Conservation (phyloP, 139 green algal species). For the Chlamydomonas eustigma region DNA sequence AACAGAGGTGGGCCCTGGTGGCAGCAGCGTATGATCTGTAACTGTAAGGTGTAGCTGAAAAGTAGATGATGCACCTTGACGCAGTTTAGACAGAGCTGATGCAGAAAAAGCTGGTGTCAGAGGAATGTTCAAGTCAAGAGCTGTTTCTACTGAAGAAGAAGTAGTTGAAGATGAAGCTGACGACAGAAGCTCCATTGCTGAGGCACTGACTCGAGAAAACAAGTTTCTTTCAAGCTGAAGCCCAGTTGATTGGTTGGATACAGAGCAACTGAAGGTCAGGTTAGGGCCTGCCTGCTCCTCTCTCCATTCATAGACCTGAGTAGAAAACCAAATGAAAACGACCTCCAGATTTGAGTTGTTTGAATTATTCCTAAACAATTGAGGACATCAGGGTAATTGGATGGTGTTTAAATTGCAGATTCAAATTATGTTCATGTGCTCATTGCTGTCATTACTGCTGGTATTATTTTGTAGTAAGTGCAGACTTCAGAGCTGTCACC, state of each 20-base stretch:
- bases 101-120: not conserved
- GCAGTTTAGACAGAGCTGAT: not conserved
- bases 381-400: too few species aligned
- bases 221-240: slow-evolving; percentile 26
- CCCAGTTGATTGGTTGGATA: slow-evolving; percentile 19
- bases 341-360: too few species aligned
- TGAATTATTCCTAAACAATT: too few species aligned
- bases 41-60: slow-evolving; percentile 10
- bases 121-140: too few species aligned
- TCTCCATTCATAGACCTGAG: slow-evolving; percentile 30
- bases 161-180: slow-evolving; percentile 20
- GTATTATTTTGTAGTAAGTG: too few species aligned
- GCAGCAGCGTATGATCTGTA: not conserved
- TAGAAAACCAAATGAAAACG: too few species aligned
- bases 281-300: slow-evolving; percentile 14
- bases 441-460: too few species aligned
- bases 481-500: too few species aligned
- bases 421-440: too few species aligned
- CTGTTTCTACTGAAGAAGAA: too few species aligned
- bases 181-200: not conserved
- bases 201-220: slow-evolving; percentile 29
- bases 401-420: too few species aligned
- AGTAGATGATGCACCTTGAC: not conserved
- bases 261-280: slow-evolving; percentile 25
- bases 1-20: too few species aligned